phyloP scores from a whole-genome alignment of 495 filamentous ascomycete species.

The Podospora pseudoanserina region DNA sequence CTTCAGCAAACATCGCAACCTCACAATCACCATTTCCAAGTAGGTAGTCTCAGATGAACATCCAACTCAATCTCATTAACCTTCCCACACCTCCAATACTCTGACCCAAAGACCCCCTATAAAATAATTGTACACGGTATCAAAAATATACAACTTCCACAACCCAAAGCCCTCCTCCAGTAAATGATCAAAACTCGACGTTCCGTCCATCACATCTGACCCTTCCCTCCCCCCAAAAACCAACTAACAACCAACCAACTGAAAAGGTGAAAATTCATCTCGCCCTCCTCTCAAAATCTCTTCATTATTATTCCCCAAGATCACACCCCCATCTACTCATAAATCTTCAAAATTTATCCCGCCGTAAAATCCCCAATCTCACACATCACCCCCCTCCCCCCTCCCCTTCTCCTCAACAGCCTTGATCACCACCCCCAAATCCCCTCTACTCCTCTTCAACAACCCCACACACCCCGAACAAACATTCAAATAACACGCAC shows the following conservation, averaged over 20 bases:
- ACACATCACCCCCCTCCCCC: neutral
- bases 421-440: conserved; percentile 20
- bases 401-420: conserved; percentile 11
- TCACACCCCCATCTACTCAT: neutral
- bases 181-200: neutral
- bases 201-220: neutral
- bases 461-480: conserved; percentile 20
- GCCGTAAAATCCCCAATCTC: neutral
- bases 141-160: neutral
- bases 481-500: conserved; percentile 29
- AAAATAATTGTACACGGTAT: neutral
- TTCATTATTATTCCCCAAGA: neutral
- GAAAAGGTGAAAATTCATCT: neutral
- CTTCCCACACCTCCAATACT: neutral
- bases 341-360: neutral
- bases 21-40: neutral
- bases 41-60: neutral
- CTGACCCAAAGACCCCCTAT: neutral
- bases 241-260: no score
- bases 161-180: neutral
- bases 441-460: conserved; percentile 19
- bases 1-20: neutral
- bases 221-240: no score
- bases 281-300: neutral
- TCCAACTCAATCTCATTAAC: neutral